Percentiles rank a stretch among this genome's conserved stretches.
These are phyloP conservation scores for Saccharomycopsis crataegensis DNA, from an alignment of 1,139 yeast genomes.

Conservation along the genomic window DNA sequence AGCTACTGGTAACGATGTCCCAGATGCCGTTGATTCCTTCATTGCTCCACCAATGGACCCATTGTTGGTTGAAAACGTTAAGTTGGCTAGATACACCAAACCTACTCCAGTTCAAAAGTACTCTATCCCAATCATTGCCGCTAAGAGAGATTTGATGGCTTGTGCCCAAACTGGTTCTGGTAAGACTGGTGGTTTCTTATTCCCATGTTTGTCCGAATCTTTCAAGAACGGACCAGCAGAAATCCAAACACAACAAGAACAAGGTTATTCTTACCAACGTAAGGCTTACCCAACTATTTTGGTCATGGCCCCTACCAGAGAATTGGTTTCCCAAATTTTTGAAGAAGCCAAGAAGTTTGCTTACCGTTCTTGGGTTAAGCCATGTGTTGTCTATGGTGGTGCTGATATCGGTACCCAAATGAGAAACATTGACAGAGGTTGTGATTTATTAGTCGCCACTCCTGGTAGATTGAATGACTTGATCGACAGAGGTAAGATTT, in stretches of 20 bases:
- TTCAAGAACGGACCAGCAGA: constrained; percentile 84
- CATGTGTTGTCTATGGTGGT: constrained; percentile 98
- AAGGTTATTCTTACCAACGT: constrained; percentile 16
- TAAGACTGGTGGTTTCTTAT: constrained; percentile 98
- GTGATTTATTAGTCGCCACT: constrained; percentile 93
- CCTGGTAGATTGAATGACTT: constrained; percentile 98
- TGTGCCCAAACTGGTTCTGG: constrained; percentile 99
- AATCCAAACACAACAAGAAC: constrained; percentile 19
- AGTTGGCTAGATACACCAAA: constrained; percentile 80
- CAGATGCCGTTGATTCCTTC: constrained; percentile 85
- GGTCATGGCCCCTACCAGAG: constrained; percentile 98
- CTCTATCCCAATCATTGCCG: constrained; percentile 94
- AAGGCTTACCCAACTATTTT: constrained; percentile 93
- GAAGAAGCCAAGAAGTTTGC: constrained; percentile 95
- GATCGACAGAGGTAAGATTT: constrained; percentile 89
- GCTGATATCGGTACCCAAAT: constrained; percentile 86
- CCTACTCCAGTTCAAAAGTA: constrained; percentile 99
- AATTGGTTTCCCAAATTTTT: constrained; percentile 90
- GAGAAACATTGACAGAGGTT: constrained; percentile 85
- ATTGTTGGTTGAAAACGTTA: constrained; percentile 80
- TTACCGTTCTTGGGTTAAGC: constrained; percentile 97
- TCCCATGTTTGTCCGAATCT: constrained; percentile 94
- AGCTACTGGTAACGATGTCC: constrained; percentile 92
- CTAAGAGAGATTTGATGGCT: constrained; percentile 97
- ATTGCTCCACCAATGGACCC: constrained; percentile 89